Percentiles rank a stretch among this genome's conserved stretches.
Evolutionary conservation across 345 rosid species (phyloP).

Genomic region (Rhodamnia argentea): DNA sequence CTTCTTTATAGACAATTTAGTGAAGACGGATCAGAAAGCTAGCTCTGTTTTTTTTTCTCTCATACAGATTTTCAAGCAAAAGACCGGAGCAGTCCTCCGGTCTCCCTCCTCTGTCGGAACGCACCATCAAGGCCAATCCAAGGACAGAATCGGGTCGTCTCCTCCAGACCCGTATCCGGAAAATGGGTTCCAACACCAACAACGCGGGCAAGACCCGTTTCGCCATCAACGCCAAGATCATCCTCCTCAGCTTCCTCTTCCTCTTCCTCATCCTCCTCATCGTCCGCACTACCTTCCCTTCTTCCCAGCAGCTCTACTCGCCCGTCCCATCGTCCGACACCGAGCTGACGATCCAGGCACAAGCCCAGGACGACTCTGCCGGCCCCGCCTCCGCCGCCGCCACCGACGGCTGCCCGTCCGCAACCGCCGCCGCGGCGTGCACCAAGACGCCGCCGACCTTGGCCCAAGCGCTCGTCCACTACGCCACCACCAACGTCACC

Average conservation of each 20-base stretch:
- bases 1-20: background rate
- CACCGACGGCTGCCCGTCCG: background rate
- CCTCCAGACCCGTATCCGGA: background rate
- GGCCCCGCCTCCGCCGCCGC: background rate
- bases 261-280: conserved; percentile 32
- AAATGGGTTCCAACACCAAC: conserved; percentile 1
- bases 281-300: conserved; percentile 28
- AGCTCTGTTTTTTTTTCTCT: background rate
- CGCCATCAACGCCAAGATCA: conserved; percentile 24
- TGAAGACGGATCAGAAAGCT: background rate
- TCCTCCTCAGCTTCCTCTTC: conserved; percentile 21
- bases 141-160: background rate
- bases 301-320: conserved; percentile 16
- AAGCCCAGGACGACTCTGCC: background rate
- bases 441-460: conserved; percentile 53
- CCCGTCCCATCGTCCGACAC: background rate
- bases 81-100: background rate
- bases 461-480: conserved; percentile 66
- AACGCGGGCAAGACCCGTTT: conserved; percentile 9
- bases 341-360: background rate
- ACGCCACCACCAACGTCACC: conserved; percentile 61
- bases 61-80: background rate
- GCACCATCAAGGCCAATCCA: background rate
- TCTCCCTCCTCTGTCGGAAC: background rate
- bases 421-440: conserved; percentile 20